Base-by-base conservation (phyloP, 106 monocot species). In the Dioscorea alata region DNA sequence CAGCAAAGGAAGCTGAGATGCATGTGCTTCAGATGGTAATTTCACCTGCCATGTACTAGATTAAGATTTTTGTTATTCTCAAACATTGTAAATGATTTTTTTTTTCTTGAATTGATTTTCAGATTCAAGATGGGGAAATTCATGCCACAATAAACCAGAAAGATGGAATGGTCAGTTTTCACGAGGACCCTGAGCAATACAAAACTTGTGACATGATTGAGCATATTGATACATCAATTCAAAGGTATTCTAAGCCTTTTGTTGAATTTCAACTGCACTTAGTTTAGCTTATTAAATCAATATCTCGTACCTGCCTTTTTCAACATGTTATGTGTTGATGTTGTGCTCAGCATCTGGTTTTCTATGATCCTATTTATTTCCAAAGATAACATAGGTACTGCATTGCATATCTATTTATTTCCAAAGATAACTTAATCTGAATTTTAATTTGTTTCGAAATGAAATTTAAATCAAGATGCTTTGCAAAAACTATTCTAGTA, bases 81-180 rank as follows among this genome's bases (percentile, higher is more conserved):
- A 42, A 42, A 42, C 42, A 42, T 42, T 42, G 42, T 42, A 42
- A 42, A 42, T 8, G 6, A 42, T 0, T 8, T 8, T 42, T 8
- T 59, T 59, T 4, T 12, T 21, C 12, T 49, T 13, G 0, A 33
- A 20, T 8, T 3, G 66, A 59, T 57, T 53, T 64, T 58, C 71
- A 99, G 99, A 99, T 99, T 71, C 93, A 93, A 87, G 93, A 87
- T 80, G 93, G 99, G 54, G 99, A 99, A 32, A 99, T 93, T 42
- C 83, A 82, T 82, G 99, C 99, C 12, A 90, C 93, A 48, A 99
- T 99, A 70, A 99, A 99, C 69, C 93, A 99, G 69, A 99, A 93
- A 62, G 99, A 99, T 80, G 99, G 99, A 56, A 99, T 99, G 99
- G 99, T 99, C 77, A 90, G 85, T 85, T 99, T 99, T 73, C 85